Base-by-base conservation (phyloP, 768 basidiomycete species). In the Lactarius pseudohatsudake region DNA sequence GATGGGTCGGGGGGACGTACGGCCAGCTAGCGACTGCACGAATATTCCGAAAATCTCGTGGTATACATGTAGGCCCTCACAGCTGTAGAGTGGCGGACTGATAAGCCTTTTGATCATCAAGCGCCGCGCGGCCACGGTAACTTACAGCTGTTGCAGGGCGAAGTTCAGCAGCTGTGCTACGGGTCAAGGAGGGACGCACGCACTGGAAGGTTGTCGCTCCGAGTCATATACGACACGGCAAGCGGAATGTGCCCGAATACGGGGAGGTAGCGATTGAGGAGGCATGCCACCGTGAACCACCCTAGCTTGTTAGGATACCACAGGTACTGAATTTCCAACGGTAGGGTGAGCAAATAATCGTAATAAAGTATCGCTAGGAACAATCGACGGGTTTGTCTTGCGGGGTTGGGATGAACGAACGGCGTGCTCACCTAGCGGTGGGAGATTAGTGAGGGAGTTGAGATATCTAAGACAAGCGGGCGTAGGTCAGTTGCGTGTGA, bases 181-280 rank as follows among this genome's bases (percentile, higher is more conserved):
- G 6, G 18, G 26, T 30, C 26, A 2, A 57, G 34, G 43, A 60
- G 11, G n/a, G 2, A 45, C 18, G 22, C 26, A 65, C 64, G 64
- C 55, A 65, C 64, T 20, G 2, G 2, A 20, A n/a, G 5, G 28
- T 13, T n/a, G 28, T 8, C 28, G 22, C 26, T 7, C 8, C 8
- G 30, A 8, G 30, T 0, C 5, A 9, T 20, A 26, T 73, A 74
- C 26, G 70, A 72, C 2, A 64, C 66, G 34, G 68, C 70, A 22
- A 75, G 62, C 1, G 71, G 72, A 11, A 74, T 66, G 40, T 72
- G 67, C 13, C 78, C 81, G 40, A 82, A 74, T 54, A 82, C 73
- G 1, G 81, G 76, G 38, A 81, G 70, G 62, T 86, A 86, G 11
- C 85, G 81, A 64, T 83, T 83, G 47, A 83, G 60, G 53, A 83